Percentiles rank a stretch among this genome's conserved stretches.
Conservation (phyloP, 192 early-diverging fungal species). For the Chytriomyces sp. region DNA sequence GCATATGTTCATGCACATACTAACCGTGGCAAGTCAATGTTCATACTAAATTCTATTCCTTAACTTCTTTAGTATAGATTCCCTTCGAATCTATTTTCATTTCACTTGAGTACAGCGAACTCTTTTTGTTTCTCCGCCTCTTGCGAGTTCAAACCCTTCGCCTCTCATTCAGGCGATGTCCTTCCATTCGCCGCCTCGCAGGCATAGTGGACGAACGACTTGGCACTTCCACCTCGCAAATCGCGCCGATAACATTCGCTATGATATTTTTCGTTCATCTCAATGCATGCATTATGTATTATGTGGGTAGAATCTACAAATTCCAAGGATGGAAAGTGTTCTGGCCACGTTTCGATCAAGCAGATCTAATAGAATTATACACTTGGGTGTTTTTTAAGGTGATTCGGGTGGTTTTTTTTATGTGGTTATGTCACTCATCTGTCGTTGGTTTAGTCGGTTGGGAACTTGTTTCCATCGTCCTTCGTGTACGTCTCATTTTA, state of each 20-base stretch:
- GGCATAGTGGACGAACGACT: neutral
- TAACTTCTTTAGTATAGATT: too few species aligned
- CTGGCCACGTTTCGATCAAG: neutral
- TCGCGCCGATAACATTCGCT: neutral
- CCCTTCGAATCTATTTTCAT: too few species aligned
- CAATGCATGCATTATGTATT: slow-evolving; percentile 5
- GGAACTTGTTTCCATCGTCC: slow-evolving; percentile 35
- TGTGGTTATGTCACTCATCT: neutral
- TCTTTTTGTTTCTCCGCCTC: neutral
- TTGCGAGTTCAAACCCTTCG: neutral
- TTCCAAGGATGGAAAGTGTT: neutral
- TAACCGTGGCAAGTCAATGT: too few species aligned
- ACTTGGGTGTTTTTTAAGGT: neutral
- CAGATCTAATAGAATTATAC: neutral
- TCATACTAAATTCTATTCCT: too few species aligned
- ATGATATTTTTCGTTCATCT: slow-evolving; percentile 4
- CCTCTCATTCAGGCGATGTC: neutral
- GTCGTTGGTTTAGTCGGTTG: slow-evolving; percentile 22
- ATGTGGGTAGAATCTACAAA: neutral
- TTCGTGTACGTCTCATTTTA: slow-evolving; percentile 4
- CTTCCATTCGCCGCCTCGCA: neutral
- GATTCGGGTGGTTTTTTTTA: neutral
- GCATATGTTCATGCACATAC: too few species aligned
- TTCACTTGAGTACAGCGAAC: neutral
- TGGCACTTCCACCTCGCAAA: neutral